Base-by-base conservation (phyloP, 148 eudicot genomes). In the Fagopyrum tataricum region DNA sequence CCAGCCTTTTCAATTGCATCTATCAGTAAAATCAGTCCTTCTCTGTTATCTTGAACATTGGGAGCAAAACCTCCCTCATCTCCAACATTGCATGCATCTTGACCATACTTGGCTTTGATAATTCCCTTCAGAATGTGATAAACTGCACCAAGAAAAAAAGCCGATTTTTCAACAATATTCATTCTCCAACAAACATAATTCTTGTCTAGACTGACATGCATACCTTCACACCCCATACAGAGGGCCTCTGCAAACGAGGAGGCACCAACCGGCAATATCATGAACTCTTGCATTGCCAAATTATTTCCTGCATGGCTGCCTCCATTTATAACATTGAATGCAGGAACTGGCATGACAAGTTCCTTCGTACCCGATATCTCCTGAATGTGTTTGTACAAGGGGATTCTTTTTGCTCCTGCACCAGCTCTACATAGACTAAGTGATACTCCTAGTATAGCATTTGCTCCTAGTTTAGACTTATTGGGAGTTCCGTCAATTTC, bases 31-130 rank as follows among this genome's bases (percentile, higher is more conserved):
- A 81, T 76, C 72, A 95, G 80, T 44, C 99, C 99, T 78, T 95
- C 99, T 66, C 97, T 84, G 74, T 95, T 95, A 72, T 95, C 99
- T 79, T 92, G 99, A 52, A 95, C 96, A 81, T 95, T 95, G 12
- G 99, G 99, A 56, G 99, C 99, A 82, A 95, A 95, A 67, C 99
- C 99, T 74, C 99, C 99, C 83, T 95, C 99, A 79, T 95, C 99
- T 77, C 99, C 99, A 64, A 95, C 97, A 79, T 95, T 91, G 83
- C 97, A 91, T 20, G 99, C 99, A 78, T 95, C 99, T 85, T 95
- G 99, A 72, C 99, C 99, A 70, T 95, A 95, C 81, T 95, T 95
- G 37, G 96, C 88, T 82, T 95, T 95, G 73, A 95, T 95, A 75
- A 95, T 92, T 70, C 96, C 99, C 83, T 92, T 95, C 71, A 95